A percentile compares a stretch with the other conserved stretches of the same genome.
These are phyloP conservation scores for Arthrobotrys pseudoclavata DNA, from an alignment of 2,329 filamentous ascomycete genomes.

Conservation along the genomic window DNA sequence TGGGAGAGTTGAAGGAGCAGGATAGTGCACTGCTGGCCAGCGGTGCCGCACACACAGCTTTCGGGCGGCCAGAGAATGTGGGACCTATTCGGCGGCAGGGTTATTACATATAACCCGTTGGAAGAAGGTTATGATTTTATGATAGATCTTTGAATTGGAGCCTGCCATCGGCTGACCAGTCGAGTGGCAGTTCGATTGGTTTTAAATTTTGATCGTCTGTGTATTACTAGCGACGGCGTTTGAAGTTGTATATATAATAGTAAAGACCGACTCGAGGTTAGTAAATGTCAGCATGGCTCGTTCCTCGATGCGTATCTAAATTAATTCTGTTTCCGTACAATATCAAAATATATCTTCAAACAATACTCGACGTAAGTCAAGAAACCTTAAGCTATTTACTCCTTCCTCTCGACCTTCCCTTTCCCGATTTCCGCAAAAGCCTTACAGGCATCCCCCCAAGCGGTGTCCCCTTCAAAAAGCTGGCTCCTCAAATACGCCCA, in stretches of 20 bases:
- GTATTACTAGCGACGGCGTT: neutral
- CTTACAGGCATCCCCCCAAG: conserved; percentile 64
- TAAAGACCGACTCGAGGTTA: neutral
- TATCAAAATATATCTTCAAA: neutral
- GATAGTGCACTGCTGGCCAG: conserved; percentile 18
- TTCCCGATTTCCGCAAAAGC: conserved; percentile 62
- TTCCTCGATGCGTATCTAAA: too few relatives aligned
- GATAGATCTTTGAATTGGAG: neutral
- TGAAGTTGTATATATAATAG: neutral
- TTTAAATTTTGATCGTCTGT: neutral
- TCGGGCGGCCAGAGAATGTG: conserved; percentile 43
- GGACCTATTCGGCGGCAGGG: conserved; percentile 23
- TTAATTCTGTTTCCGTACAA: too few relatives aligned
- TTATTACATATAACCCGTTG: conserved; percentile 36
- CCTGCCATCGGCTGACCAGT: neutral
- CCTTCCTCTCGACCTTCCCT: conserved; percentile 65
- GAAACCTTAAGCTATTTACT: neutral
- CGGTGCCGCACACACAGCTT: conserved; percentile 39
- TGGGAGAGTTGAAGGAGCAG: conserved; percentile 41
- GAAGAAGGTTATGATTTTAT: conserved; percentile 5
- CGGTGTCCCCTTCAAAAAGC: conserved; percentile 65
- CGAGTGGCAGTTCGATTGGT: neutral
- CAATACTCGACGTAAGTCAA: neutral
- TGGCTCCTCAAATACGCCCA: conserved; percentile 66
- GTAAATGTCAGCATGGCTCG: too few relatives aligned